phyloP scores from a whole-genome alignment of 1,284 basidiomycete species.

The Exsudoporus floridanus region DNA sequence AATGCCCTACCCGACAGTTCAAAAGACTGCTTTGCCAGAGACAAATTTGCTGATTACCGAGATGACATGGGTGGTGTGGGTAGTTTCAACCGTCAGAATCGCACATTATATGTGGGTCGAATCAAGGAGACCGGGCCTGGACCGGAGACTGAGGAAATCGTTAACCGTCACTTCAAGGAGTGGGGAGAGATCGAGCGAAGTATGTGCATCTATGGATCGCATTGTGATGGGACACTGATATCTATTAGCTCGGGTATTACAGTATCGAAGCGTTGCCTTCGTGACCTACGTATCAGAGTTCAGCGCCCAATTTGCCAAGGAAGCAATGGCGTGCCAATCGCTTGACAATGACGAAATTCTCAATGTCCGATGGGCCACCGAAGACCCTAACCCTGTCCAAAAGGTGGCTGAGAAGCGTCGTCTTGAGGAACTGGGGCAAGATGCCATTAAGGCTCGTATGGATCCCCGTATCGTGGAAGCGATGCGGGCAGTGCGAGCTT shows the following conservation, averaged over 20 bases:
- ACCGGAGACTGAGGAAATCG: constrained; percentile 85
- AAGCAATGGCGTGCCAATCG: constrained; percentile 98
- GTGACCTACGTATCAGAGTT: constrained; percentile 91
- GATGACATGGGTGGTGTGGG: constrained; percentile 99
- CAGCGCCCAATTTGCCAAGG: constrained; percentile 95
- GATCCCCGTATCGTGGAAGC: constrained; percentile 85
- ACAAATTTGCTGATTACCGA: constrained; percentile 96
- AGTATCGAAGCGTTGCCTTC: constrained; percentile 95
- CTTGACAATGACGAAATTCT: constrained; percentile 97
- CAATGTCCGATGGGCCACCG: constrained; percentile 97
- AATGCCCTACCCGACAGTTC: constrained; percentile 83
- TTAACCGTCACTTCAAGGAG: constrained; percentile 91
- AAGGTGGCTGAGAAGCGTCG: constrained; percentile 83
- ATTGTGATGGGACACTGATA: constrained; percentile 8
- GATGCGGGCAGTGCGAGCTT: constrained; percentile 74
- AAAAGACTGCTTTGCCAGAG: constrained; percentile 94
- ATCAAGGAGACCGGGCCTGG: constrained; percentile 91
- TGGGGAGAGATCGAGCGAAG: constrained; percentile 96
- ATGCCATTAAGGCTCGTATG: constrained; percentile 81
- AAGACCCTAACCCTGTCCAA: constrained; percentile 90
- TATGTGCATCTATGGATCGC: constrained; percentile 44
- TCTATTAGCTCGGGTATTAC: constrained; percentile 78
- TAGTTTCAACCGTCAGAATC: constrained; percentile 90
- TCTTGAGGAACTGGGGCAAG: constrained; percentile 78
- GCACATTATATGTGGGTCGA: constrained; percentile 93